Evolutionary conservation across 495 filamentous ascomycete genomes (phyloP), one percentile per base, ranked within the genome.

Genomic region (Staphylotrichum longicolle): DNA sequence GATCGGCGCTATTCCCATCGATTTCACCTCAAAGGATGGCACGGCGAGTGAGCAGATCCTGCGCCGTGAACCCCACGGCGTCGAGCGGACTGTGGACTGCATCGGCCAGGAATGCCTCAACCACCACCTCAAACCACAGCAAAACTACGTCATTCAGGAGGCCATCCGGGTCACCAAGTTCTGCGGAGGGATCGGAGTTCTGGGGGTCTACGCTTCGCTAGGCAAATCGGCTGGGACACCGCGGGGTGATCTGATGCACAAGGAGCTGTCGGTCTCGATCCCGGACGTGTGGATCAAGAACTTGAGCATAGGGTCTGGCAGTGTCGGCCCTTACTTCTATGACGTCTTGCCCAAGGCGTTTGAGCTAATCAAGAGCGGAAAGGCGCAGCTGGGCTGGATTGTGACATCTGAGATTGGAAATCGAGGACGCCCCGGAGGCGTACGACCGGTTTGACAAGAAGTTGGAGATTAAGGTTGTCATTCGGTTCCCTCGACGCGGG

Each of bases 101-200:
- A 81, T 85, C 11, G 81, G 82, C 5, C 82, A 83, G 68, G 78
- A 85, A 59, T 82, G 81, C 30, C 72, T 78, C 5, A 76, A 77
- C 51, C 64, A 70, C 4, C 69, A 71, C 15, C 66, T 80, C 20
- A 76, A 80, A 61, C 74, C 78, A 56, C 76, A 77, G 68, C 80
- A 81, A 35, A 73, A 71, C 3, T 55, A 40, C 20, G 59, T 62
- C 5, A 32, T 62, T 32, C 51, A 54, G 51, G 51, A 54, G 37
- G 52, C 51, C 5, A 56, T 55, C 45, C 9, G 12, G 33, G 77
- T 81, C 2, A 80, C 80, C 7, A 70, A 76, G 44, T 65, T 75
- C 5, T 78, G 74, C 39, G 80, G 79, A 12, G 79, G 80, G 5
- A 71, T 83, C 49, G 80, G 78, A 2, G 74, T 83, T 41, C 32